phyloP scores from a whole-genome alignment of 2,329 filamentous ascomycete genomes.

The Clonostachys sp. region DNA sequence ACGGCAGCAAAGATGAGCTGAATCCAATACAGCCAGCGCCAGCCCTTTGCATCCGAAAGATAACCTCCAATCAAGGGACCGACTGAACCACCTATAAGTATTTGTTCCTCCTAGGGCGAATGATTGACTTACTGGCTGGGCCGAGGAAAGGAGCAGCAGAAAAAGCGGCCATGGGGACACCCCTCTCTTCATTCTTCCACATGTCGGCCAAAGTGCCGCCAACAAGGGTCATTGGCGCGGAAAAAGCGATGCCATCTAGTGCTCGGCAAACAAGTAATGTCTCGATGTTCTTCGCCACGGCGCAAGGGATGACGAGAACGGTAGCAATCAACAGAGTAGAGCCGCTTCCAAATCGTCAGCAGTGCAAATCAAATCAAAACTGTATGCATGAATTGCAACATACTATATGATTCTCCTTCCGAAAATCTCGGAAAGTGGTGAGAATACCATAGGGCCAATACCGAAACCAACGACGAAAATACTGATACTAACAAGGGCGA shows the following conservation, averaged over 20 bases:
- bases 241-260: slow-evolving; percentile 81
- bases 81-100: slow-evolving; percentile 23
- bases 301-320: slow-evolving; percentile 76
- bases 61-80: slow-evolving; percentile 76
- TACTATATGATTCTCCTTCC: slow-evolving; percentile 69
- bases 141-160: slow-evolving; percentile 79
- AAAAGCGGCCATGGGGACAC: slow-evolving; percentile 84
- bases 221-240: slow-evolving; percentile 80
- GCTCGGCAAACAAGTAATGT: slow-evolving; percentile 73
- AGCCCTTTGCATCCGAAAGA: slow-evolving; percentile 63
- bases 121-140: slow-evolving; percentile 51
- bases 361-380: background rate
- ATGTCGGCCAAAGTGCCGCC: slow-evolving; percentile 79
- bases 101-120: fast-evolving
- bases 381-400: slow-evolving; percentile 6
- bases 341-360: slow-evolving; percentile 23
- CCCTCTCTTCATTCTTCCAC: slow-evolving; percentile 80
- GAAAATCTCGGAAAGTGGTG: slow-evolving; percentile 71
- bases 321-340: slow-evolving; percentile 66
- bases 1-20: slow-evolving; percentile 70
- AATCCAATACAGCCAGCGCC: slow-evolving; percentile 86
- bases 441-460: slow-evolving; percentile 75
- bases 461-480: slow-evolving; percentile 82
- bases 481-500: slow-evolving; percentile 66
- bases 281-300: slow-evolving; percentile 68